phyloP scores from a whole-genome alignment of 1,284 basidiomycete genomes.

The Leccinum griseonigrum region DNA sequence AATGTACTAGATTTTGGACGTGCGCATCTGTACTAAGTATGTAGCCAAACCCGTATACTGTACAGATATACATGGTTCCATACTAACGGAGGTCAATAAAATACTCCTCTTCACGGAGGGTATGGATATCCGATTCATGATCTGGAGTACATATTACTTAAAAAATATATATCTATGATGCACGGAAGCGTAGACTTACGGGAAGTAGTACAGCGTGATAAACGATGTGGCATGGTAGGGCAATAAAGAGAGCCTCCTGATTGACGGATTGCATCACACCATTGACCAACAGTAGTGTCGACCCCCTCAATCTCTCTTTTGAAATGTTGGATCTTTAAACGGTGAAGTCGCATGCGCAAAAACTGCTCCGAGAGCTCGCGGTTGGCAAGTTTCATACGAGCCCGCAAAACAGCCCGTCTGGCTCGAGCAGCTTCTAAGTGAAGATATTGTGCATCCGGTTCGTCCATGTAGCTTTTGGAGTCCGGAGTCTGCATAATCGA shows the following conservation, averaged over 20 bases:
- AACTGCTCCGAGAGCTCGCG: neutral
- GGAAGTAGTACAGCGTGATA: neutral
- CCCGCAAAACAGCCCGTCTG: neutral
- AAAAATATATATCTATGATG: too few relatives aligned
- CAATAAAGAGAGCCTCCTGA: neutral
- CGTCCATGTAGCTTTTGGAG: neutral
- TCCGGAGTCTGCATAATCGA: neutral
- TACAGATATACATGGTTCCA: too few relatives aligned
- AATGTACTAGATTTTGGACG: too few relatives aligned
- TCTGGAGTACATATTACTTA: too few relatives aligned
- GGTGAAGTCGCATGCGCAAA: neutral
- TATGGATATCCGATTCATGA: too few relatives aligned
- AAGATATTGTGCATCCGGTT: neutral
- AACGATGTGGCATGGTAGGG: neutral
- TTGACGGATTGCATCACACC: neutral
- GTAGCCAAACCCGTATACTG: too few relatives aligned
- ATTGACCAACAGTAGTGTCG: neutral
- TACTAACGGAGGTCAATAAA: too few relatives aligned
- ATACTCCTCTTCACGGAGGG: too few relatives aligned
- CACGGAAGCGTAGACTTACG: too few relatives aligned
- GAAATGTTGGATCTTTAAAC: neutral
- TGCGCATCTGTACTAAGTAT: too few relatives aligned
- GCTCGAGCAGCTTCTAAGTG: neutral
- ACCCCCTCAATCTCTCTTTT: neutral
- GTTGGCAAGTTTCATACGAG: neutral